A percentile compares a stretch with the other conserved stretches of the same genome.
These are phyloP conservation scores for Solanum medicagineum DNA, from an alignment of 257 asterid species.

Conservation along the genomic window DNA sequence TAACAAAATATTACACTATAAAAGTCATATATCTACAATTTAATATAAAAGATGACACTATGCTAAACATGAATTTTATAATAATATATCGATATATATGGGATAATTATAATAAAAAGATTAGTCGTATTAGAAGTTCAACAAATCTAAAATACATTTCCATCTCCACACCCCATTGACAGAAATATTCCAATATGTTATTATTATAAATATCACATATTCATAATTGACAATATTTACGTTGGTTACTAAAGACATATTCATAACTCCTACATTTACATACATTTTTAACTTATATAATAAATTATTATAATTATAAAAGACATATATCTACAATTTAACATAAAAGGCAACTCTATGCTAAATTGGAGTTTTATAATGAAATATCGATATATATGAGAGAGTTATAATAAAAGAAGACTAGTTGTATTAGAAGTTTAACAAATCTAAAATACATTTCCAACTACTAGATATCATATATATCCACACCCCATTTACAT, in stretches of 20 bases:
- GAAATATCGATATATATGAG: not conserved
- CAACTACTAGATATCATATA: not conserved
- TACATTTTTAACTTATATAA: too few species aligned
- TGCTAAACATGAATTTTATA: not conserved
- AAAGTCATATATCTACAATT: not conserved
- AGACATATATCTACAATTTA: not conserved
- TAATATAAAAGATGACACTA: not conserved
- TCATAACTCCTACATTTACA: too few species aligned
- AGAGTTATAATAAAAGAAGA: not conserved
- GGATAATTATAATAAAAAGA: not conserved
- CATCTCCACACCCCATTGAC: not conserved
- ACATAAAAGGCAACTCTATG: not conserved
- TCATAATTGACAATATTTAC: not conserved
- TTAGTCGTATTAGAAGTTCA: not conserved
- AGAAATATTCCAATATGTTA: not conserved
- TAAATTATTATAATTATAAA: too few species aligned
- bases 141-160: not conserved
- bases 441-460: not conserved
- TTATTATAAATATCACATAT: too few species aligned
- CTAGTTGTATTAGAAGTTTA: not conserved
- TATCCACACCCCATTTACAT: not conserved
- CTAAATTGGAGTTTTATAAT: not conserved
- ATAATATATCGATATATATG: not conserved
- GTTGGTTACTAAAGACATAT: fast-evolving
- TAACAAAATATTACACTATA: not conserved